Evolutionary conservation across 306 rosid species (phyloP).

Genomic region (Quercus cerris): DNA sequence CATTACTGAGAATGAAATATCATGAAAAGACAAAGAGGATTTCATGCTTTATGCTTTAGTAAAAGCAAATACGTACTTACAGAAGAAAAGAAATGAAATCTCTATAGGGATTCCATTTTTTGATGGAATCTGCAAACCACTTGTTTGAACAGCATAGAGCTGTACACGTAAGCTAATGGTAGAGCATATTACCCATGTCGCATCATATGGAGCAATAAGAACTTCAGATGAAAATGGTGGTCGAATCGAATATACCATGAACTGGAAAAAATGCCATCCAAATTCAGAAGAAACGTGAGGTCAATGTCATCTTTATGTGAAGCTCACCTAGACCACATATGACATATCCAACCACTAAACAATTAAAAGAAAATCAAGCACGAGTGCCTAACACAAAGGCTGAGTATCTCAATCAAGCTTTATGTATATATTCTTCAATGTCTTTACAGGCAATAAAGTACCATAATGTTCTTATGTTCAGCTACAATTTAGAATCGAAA

Average conservation of each 20-base stretch:
- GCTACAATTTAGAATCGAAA: slow-evolving; percentile 24
- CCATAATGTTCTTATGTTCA: slow-evolving; percentile 10
- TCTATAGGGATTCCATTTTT: too few relatives aligned
- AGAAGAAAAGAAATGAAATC: background rate
- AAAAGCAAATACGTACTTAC: background rate
- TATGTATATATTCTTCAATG: slow-evolving; percentile 15
- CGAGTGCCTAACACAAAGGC: background rate
- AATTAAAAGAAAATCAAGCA: background rate
- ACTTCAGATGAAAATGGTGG: background rate
- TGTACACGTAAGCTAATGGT: background rate
- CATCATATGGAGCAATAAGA: background rate
- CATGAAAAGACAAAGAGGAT: background rate
- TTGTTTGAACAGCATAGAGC: background rate
- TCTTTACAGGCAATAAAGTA: slow-evolving; percentile 47
- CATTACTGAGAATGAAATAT: background rate
- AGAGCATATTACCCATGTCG: background rate
- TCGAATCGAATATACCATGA: background rate
- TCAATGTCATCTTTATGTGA: slow-evolving; percentile 18
- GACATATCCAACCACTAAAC: slow-evolving; percentile 15
- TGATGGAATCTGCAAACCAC: background rate
- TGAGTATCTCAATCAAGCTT: slow-evolving; percentile 23
- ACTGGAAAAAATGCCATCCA: slow-evolving; percentile 12
- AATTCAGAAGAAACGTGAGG: slow-evolving; percentile 1
- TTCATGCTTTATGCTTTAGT: background rate
- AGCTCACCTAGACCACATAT: slow-evolving; percentile 29